These are phyloP conservation scores for Globisporangium nunn DNA, from an alignment of 352 stramenopile genomes.

Conservation along the genomic window DNA sequence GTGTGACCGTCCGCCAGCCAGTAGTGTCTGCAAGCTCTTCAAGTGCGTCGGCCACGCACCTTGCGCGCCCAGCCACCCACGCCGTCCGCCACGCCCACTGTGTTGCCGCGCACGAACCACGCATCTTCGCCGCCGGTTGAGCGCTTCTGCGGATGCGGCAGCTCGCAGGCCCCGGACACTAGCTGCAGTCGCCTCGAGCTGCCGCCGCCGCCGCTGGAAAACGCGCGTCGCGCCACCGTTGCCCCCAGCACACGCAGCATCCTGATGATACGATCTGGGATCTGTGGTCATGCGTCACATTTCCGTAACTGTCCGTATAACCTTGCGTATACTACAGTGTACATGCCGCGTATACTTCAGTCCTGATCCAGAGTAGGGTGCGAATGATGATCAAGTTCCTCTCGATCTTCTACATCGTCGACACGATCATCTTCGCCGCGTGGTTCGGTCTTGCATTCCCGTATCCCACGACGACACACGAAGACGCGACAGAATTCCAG, in stretches of 20 bases:
- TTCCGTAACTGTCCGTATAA: too few species aligned
- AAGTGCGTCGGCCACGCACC: constrained; percentile 15
- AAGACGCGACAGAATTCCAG: too few species aligned
- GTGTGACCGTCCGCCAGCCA: too few species aligned
- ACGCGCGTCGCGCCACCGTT: neutral
- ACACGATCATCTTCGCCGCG: neutral
- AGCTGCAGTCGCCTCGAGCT: constrained; percentile 22
- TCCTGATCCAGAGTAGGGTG: neutral
- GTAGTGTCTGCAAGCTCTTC: too few species aligned
- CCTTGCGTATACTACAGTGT: too few species aligned
- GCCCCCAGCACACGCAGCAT: too few species aligned
- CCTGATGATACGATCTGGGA: too few species aligned
- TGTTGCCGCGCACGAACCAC: constrained; percentile 73
- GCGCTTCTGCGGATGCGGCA: constrained; percentile 82
- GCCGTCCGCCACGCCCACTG: constrained; percentile 80
- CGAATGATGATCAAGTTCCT: constrained; percentile 21
- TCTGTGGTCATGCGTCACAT: too few species aligned
- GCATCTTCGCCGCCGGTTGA: constrained; percentile 80
- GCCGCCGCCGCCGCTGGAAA: neutral
- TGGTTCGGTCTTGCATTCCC: constrained; percentile 5
- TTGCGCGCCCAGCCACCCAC: constrained; percentile 84
- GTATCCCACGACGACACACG: neutral
- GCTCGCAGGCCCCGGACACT: constrained; percentile 55
- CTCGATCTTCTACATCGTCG: constrained; percentile 6
- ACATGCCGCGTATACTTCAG: too few species aligned